Conservation (phyloP, 805 yeast genomes). For the Kluyveromyces aestuarii region DNA sequence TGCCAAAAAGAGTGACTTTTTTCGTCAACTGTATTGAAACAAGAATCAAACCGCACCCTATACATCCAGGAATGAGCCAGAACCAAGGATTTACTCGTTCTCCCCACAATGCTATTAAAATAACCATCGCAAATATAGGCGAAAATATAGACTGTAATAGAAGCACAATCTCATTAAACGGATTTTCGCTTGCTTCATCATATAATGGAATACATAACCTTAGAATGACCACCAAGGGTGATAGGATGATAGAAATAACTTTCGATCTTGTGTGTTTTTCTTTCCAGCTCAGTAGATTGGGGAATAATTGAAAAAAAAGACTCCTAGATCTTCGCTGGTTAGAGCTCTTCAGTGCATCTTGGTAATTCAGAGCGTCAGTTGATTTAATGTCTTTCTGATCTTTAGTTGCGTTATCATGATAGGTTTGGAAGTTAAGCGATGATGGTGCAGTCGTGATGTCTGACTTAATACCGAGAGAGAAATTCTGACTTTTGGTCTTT, state of each 20-base stretch:
- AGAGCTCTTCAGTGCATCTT: neutral
- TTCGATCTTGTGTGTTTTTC: constrained; percentile 20
- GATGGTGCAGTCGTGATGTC: neutral
- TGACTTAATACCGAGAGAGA: neutral
- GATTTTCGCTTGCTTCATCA: constrained; percentile 12
- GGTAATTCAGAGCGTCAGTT: neutral
- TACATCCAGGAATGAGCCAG: constrained; percentile 1
- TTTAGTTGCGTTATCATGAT: neutral
- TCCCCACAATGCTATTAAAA: neutral
- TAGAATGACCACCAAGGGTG: constrained; percentile 29
- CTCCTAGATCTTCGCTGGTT: neutral
- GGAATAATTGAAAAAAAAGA: constrained; percentile 17
- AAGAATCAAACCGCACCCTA: neutral
- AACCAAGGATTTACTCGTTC: neutral
- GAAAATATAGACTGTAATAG: constrained; percentile 25
- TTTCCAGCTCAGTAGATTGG: constrained; percentile 25
- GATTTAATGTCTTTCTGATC: neutral
- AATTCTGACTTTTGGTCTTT: neutral
- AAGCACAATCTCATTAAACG: constrained; percentile 20
- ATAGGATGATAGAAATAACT: constrained; percentile 23
- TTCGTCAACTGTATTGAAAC: neutral
- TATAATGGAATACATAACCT: constrained; percentile 30
- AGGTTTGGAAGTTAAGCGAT: neutral
- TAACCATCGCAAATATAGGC: constrained; percentile 17
- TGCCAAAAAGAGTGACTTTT: constrained; percentile 3